phyloP scores from a whole-genome alignment of 495 filamentous ascomycete species.

The Daldinia childiae region DNA sequence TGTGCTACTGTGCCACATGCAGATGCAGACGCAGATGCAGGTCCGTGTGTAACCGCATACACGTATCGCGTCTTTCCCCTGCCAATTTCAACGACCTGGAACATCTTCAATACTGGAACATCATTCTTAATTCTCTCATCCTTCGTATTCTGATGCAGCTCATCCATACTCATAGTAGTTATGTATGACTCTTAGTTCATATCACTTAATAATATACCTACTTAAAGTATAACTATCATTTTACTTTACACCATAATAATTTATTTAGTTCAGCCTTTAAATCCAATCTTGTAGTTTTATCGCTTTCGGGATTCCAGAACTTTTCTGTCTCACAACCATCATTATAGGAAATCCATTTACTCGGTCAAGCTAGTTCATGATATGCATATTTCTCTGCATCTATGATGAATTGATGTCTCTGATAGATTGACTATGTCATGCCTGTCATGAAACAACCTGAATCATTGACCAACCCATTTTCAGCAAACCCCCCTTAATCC shows the following conservation, averaged over 20 bases:
- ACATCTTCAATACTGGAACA: constrained; percentile 10
- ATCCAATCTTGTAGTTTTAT: neutral
- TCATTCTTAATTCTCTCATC: constrained; percentile 10
- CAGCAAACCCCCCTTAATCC: constrained; percentile 33
- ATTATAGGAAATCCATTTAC: neutral
- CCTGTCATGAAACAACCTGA: constrained; percentile 42
- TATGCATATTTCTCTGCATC: constrained; percentile 20
- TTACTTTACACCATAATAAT: neutral
- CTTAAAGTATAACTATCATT: too few relatives aligned
- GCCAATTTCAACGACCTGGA: constrained; percentile 30
- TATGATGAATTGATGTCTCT: constrained; percentile 32
- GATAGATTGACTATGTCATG: constrained; percentile 30
- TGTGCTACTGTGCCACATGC: neutral
- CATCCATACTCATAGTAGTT: too few relatives aligned
- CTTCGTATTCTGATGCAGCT: constrained; percentile 18
- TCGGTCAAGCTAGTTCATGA: constrained; percentile 12
- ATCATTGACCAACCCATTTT: constrained; percentile 34
- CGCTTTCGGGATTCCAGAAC: constrained; percentile 26
- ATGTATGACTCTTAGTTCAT: too few relatives aligned
- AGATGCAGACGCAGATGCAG: neutral
- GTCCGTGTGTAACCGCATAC: neutral
- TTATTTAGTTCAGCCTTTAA: too few relatives aligned
- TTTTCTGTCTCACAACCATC: constrained; percentile 11
- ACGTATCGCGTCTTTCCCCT: constrained; percentile 9
- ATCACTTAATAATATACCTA: too few relatives aligned